Conservation (phyloP, 2,329 filamentous ascomycete genomes). For the Thielaviopsis musarum region DNA sequence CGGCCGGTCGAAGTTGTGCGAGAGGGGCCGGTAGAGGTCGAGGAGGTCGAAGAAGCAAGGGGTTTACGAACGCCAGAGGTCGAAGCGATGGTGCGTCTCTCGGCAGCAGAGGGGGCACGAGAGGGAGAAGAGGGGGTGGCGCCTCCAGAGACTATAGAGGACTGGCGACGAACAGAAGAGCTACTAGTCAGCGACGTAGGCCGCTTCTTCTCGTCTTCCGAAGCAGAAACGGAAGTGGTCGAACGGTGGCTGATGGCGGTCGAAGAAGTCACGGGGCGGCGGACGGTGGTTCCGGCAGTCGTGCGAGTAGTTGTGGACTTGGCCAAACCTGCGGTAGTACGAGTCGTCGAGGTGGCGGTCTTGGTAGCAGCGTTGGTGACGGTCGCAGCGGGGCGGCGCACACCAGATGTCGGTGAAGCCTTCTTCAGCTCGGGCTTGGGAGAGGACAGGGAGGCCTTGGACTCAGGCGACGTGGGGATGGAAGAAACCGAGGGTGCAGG, state of each 20-base stretch:
- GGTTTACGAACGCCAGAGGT: conserved; percentile 17
- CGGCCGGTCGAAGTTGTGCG: conserved; percentile 5
- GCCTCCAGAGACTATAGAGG: conserved; percentile 16
- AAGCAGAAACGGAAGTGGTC: conserved; percentile 30
- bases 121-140: conserved; percentile 18
- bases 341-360: conserved; percentile 18
- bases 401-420: conserved; percentile 18
- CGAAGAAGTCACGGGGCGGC: conserved; percentile 20
- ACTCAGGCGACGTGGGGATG: conserved; percentile 20
- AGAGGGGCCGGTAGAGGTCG: not conserved
- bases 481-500: conserved; percentile 17
- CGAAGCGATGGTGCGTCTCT: conserved; percentile 20
- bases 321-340: conserved; percentile 14
- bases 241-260: conserved; percentile 27
- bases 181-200: conserved; percentile 15
- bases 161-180: conserved; percentile 21
- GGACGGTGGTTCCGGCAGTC: conserved; percentile 21
- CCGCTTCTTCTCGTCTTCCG: conserved; percentile 32
- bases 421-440: conserved; percentile 22
- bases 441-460: conserved; percentile 17
- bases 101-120: conserved; percentile 18
- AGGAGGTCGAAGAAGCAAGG: conserved; percentile 6
- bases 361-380: conserved; percentile 10
- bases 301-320: conserved; percentile 23
- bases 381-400: conserved; percentile 20